phyloP scores from a whole-genome alignment of 176 grass and related monocot genomes.

The Avena atlantica region DNA sequence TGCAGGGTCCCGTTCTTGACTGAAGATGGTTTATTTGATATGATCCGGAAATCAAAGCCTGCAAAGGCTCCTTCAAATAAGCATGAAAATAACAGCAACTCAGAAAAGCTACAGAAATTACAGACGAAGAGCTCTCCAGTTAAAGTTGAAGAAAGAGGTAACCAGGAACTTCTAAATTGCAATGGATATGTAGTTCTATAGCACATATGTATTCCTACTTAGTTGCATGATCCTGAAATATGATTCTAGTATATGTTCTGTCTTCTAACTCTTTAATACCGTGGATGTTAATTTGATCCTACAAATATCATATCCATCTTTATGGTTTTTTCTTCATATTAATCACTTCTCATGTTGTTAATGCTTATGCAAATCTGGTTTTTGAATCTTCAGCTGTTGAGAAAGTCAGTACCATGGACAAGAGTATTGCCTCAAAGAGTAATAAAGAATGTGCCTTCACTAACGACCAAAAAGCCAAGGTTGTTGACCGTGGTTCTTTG shows the following conservation, averaged over 20 bases:
- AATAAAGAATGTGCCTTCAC: conserved; percentile 50
- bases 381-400: conserved; percentile 61
- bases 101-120: conserved; percentile 61
- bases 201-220: conserved; percentile 5
- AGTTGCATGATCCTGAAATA: conserved; percentile 23
- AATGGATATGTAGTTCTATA: conserved; percentile 34
- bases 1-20: conserved; percentile 82
- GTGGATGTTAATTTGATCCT: conserved; percentile 18
- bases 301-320: conserved; percentile 14
- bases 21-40: conserved; percentile 97
- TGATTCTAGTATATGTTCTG: conserved; percentile 12
- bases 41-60: conserved; percentile 88
- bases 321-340: conserved; percentile 24
- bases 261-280: too few relatives aligned
- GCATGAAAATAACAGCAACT: conserved; percentile 54
- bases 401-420: conserved; percentile 48
- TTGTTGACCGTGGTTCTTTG: conserved; percentile 63
- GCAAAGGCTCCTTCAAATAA: conserved; percentile 55
- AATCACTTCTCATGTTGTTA: conserved; percentile 26
- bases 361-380: conserved; percentile 30
- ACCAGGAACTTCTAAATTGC: conserved; percentile 33
- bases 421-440: conserved; percentile 61
- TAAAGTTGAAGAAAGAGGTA: conserved; percentile 81
- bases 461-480: conserved; percentile 55
- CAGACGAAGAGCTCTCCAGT: conserved; percentile 60